Evolutionary conservation across 2,329 filamentous ascomycete species (phyloP).

Genomic region (Exophiala lecanii-corni): DNA sequence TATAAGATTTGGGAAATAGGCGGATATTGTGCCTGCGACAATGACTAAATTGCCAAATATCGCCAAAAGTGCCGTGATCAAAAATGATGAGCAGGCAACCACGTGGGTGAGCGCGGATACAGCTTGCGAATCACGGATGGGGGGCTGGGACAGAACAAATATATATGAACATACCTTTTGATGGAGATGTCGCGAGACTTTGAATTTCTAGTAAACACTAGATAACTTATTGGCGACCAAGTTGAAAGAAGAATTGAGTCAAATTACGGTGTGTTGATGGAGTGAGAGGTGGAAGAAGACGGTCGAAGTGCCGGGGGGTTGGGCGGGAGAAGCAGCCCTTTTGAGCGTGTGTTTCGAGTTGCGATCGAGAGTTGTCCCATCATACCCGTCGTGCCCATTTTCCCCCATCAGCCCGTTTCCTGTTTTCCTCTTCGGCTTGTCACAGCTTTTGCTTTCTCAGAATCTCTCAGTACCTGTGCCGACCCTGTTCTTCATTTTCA

Average conservation of each 20-base stretch:
- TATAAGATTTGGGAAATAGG: neutral
- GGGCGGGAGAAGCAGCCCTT: constrained; percentile 14
- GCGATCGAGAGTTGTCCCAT: neutral
- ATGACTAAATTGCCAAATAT: constrained; percentile 14
- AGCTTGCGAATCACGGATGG: constrained; percentile 9
- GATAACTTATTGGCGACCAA: constrained; percentile 22
- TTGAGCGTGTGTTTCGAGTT: constrained; percentile 10
- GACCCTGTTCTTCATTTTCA: neutral
- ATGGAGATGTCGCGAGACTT: constrained; percentile 11
- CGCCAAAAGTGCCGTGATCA: constrained; percentile 11
- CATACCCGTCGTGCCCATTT: no score
- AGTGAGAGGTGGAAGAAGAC: constrained; percentile 8
- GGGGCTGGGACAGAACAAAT: constrained; percentile 1
- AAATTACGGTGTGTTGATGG: constrained; percentile 17
- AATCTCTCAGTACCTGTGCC: no score
- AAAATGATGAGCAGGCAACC: constrained; percentile 18
- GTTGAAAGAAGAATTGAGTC: constrained; percentile 6
- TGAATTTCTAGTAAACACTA: constrained; percentile 8
- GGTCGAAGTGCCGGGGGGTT: constrained; percentile 10
- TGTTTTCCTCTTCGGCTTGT: neutral
- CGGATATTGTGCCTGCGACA: constrained; percentile 18
- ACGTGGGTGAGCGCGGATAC: constrained; percentile 4
- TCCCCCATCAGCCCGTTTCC: neutral
- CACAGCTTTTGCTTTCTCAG: neutral
- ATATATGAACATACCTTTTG: constrained; percentile 23